phyloP scores from a whole-genome alignment of 2,329 filamentous ascomycete genomes.

The Cladophialophora bantiana region DNA sequence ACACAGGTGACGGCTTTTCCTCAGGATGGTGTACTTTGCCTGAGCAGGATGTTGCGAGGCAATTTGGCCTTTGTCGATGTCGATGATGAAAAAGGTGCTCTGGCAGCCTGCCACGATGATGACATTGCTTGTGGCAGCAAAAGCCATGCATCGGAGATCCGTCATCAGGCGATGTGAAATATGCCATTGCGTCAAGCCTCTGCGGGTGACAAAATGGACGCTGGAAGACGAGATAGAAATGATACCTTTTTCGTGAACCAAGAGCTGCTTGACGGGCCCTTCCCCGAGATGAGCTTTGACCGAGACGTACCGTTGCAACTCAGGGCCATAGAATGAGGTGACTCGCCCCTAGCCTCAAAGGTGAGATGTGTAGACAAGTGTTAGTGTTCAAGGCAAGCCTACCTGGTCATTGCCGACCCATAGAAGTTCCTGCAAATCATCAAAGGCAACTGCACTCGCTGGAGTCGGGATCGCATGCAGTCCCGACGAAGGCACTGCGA shows the following conservation, averaged over 20 bases:
- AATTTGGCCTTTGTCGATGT: constrained; percentile 75
- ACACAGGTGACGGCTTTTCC: constrained; percentile 84
- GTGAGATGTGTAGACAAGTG: constrained; percentile 5
- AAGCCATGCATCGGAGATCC: constrained; percentile 93
- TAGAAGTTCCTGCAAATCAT: constrained; percentile 84
- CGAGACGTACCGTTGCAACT: constrained; percentile 88
- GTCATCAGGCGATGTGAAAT: constrained; percentile 79
- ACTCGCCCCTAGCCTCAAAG: constrained; percentile 74
- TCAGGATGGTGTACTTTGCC: constrained; percentile 89
- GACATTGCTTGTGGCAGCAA: constrained; percentile 84
- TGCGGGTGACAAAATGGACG: constrained; percentile 85
- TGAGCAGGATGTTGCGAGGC: constrained; percentile 75
- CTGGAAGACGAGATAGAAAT: constrained; percentile 82
- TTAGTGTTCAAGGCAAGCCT: constrained; percentile 46
- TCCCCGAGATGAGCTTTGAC: constrained; percentile 81
- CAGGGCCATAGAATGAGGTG: constrained; percentile 83
- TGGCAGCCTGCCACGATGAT: constrained; percentile 89
- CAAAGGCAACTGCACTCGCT: constrained; percentile 84
- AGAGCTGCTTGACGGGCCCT: constrained; percentile 82
- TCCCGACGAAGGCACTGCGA: constrained; percentile 79
- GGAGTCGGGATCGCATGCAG: constrained; percentile 73
- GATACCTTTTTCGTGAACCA: constrained; percentile 90
- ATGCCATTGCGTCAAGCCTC: constrained; percentile 88
- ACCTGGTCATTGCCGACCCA: constrained; percentile 95
- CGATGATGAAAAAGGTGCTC: constrained; percentile 79